phyloP scores from a whole-genome alignment of 768 basidiomycete species.

The Mrakia blollopis region DNA sequence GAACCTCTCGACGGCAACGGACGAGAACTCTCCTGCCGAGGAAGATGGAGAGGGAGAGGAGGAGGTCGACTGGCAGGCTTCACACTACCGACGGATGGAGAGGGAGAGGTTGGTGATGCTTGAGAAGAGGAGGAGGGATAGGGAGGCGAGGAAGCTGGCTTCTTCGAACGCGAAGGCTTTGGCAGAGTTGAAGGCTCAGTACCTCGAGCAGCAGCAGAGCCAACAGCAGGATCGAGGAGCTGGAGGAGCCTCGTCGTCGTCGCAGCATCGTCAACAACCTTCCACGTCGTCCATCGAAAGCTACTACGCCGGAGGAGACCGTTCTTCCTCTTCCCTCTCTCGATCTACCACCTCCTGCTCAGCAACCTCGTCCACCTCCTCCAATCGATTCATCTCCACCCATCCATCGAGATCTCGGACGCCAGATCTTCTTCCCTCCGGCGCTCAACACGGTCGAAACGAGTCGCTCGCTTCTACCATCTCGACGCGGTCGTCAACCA shows the following conservation, averaged over 20 bases:
- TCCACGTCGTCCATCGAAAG: constrained; percentile 21
- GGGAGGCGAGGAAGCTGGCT: constrained; percentile 13
- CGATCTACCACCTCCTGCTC: constrained; percentile 26
- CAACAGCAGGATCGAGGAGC: neutral
- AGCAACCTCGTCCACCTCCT: constrained; percentile 10
- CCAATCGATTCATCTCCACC: constrained; percentile 20
- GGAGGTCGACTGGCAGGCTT: constrained; percentile 9
- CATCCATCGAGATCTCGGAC: constrained; percentile 19
- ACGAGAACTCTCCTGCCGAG: neutral
- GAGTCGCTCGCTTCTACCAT: constrained; percentile 25
- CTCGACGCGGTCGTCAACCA: constrained; percentile 20
- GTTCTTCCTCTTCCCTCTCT: constrained; percentile 14
- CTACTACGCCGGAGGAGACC: constrained; percentile 12
- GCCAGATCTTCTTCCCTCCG: constrained; percentile 12
- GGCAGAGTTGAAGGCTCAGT: neutral
- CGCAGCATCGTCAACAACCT: constrained; percentile 1
- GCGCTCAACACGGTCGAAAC: constrained; percentile 25
- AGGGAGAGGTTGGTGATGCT: constrained; percentile 12
- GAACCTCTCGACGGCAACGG: neutral
- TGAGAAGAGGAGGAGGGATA: neutral
- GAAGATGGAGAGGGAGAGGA: neutral
- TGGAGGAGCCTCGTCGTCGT: no score
- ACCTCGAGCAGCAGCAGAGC: constrained; percentile 7
- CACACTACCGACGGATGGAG: constrained; percentile 30
- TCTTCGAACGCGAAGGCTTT: neutral